A percentile compares a stretch with the other conserved stretches of the same genome.
These are phyloP conservation scores for Cetradonia linearis DNA, from an alignment of 495 filamentous ascomycete species.

Conservation along the genomic window DNA sequence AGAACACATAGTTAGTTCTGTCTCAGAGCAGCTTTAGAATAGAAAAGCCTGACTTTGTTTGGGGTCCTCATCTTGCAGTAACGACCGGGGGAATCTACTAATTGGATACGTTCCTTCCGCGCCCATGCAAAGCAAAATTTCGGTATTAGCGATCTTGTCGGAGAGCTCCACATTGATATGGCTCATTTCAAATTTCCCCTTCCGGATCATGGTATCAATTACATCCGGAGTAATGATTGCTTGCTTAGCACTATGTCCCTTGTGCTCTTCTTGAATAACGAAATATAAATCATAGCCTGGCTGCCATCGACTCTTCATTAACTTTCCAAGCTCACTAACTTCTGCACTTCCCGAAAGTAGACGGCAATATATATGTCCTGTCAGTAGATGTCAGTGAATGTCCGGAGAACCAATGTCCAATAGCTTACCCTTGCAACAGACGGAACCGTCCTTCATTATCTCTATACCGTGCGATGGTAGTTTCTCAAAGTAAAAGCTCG, in stretches of 20 bases:
- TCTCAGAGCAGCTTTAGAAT: too few relatives aligned
- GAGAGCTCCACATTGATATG: conserved; percentile 11
- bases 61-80: conserved; percentile 17
- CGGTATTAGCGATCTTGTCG: conserved; percentile 7
- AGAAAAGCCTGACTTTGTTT: conserved; percentile 3
- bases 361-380: conserved; percentile 16
- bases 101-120: conserved; percentile 10
- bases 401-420: too few relatives aligned
- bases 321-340: conserved; percentile 18
- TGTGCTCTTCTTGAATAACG: conserved; percentile 19
- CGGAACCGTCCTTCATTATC: neutral
- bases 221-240: conserved; percentile 13
- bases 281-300: conserved; percentile 12
- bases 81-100: conserved; percentile 21
- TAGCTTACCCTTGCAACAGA: conserved; percentile 7
- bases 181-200: conserved; percentile 15
- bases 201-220: conserved; percentile 14
- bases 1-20: neutral
- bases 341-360: conserved; percentile 13
- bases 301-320: neutral
- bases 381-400: neutral
- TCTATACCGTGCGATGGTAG: conserved; percentile 3
- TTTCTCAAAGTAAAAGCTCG: conserved; percentile 22
- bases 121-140: conserved; percentile 18
- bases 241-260: conserved; percentile 7